These are phyloP conservation scores for Neodidymelliopsis sp. DNA, from an alignment of 2,329 filamentous ascomycete species.

Conservation along the genomic window DNA sequence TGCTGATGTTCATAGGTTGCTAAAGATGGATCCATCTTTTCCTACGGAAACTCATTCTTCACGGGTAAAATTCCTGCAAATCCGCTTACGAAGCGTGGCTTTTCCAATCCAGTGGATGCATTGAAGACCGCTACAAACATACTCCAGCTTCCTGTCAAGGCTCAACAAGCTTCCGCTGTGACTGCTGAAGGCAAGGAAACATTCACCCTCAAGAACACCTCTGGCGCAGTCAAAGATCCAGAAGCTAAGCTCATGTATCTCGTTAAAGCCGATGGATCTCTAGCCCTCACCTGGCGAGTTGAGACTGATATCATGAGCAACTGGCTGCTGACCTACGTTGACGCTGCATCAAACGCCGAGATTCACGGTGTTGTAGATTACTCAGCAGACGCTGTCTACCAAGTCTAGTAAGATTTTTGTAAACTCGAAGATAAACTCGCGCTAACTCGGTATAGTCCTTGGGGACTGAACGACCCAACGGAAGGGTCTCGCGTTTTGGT, in stretches of 20 bases:
- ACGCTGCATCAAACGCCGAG: constrained; percentile 56
- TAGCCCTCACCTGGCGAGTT: constrained; percentile 64
- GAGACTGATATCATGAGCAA: constrained; percentile 64
- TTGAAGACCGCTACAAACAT: constrained; percentile 50
- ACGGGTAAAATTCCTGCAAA: constrained; percentile 52
- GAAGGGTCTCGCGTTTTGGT: constrained; percentile 56
- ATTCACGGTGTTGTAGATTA: constrained; percentile 63
- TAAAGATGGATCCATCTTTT: constrained; percentile 66
- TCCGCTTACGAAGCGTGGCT: constrained; percentile 31
- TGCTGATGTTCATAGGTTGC: no score
- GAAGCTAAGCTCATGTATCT: constrained; percentile 64
- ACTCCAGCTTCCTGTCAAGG: constrained; percentile 52
- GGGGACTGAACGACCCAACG: constrained; percentile 63
- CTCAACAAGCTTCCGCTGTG: constrained; percentile 46
- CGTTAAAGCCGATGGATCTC: constrained; percentile 51
- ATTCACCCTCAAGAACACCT: constrained; percentile 51
- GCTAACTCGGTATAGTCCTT: no score
- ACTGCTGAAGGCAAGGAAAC: constrained; percentile 46
- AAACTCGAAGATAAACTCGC: no score
- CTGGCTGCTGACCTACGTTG: constrained; percentile 65
- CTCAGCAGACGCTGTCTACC: constrained; percentile 60
- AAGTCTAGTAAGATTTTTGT: no score
- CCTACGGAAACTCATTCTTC: constrained; percentile 62
- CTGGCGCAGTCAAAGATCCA: constrained; percentile 59
- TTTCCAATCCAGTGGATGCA: constrained; percentile 53